Base-by-base conservation (phyloP, 768 basidiomycete genomes). In the Calocybe indica region DNA sequence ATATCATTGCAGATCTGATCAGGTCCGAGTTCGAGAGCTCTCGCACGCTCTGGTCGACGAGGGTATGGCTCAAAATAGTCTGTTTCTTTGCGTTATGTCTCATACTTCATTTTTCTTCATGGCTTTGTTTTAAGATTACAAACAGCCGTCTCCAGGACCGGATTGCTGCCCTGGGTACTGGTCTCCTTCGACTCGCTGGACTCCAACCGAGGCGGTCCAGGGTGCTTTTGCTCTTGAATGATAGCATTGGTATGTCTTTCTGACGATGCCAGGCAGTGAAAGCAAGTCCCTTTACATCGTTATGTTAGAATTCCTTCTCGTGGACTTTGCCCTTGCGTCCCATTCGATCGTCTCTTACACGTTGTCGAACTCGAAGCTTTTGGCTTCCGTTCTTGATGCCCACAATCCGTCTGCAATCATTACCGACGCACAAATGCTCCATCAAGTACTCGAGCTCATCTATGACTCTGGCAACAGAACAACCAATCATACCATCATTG, bases 1-100 rank as follows among this genome's bases (percentile, higher is more conserved):
- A 83, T 51, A 69, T 83, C 14, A 64, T 89, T 9, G 62, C 74
- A 0, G 86, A 91, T 62, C 68, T 90, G 14, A 68, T 92, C 40
- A 80, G 77, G 55, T 64, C 80, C 5, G 88, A 87, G 47, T 68
- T 73, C 12, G 83, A 87, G 55, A 73, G 75, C 0, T 73, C 82
- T 6, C 76, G 88, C 34, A 88, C 85, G 0, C 73, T 92, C 9
- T 92, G 90, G 90, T 80, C 80, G 0, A 85, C 82, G 39, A 83
- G 83, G 67, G 89, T 88, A 46, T 36, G 68, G 51, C 37, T 22
- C 22, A 22, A 22, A 22, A 22, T 2, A 36, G 10, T 22, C 45
- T 11, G 34, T 44, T n/a, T 37, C n/a, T 32, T 12, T 28, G 22
- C 22, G 15, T 43, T 15, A 40, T 49, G 33, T 38, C 43, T 47